Percentiles rank a stretch among this genome's conserved stretches.
Evolutionary conservation across 164 flowering plant species (phyloP).

Genomic region (Macadamia integrifolia): DNA sequence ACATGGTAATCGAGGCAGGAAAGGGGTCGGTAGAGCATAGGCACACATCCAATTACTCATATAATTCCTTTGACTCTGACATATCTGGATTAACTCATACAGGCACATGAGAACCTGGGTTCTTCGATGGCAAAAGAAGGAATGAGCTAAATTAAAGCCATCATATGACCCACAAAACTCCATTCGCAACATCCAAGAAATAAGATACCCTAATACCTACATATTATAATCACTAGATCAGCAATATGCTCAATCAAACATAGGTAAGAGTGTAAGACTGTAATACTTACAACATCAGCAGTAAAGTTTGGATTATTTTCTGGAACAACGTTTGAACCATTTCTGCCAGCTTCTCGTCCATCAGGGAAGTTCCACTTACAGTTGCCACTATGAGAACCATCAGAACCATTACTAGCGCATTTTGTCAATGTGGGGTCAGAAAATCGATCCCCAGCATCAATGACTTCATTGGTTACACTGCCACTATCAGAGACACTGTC

Average conservation of each 20-base stretch:
- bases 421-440: constrained; percentile 41
- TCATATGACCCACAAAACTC: too few relatives aligned
- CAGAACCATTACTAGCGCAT: constrained; percentile 52
- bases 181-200: too few relatives aligned
- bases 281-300: constrained; percentile 58
- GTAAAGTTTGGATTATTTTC: constrained; percentile 35
- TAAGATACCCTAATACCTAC: too few relatives aligned
- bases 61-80: too few relatives aligned
- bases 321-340: constrained; percentile 35
- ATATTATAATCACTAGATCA: too few relatives aligned
- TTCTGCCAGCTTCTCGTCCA: constrained; percentile 43
- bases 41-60: too few relatives aligned
- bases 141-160: too few relatives aligned
- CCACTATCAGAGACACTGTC: constrained; percentile 71
- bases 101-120: too few relatives aligned
- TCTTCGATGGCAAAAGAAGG: too few relatives aligned
- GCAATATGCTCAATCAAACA: not conserved
- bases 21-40: too few relatives aligned
- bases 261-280: not conserved
- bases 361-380: constrained; percentile 38
- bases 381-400: constrained; percentile 40
- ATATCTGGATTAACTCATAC: too few relatives aligned
- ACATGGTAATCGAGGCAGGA: too few relatives aligned
- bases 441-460: constrained; percentile 47
- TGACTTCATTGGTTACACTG: constrained; percentile 58